Conservation (phyloP, 805 yeast genomes). For the Candida boidinii region DNA sequence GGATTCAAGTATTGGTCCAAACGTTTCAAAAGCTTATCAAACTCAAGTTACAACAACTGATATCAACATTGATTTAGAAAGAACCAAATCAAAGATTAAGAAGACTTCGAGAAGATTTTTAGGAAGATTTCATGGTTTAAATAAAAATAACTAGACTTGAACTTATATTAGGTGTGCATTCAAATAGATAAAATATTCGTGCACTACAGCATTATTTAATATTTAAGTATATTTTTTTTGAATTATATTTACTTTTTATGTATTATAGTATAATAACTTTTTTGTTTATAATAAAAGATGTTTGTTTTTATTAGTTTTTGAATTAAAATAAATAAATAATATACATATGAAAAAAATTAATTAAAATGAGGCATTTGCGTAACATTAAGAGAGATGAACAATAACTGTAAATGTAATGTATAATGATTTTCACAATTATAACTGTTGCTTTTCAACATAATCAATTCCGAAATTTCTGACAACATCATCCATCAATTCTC, state of each 20-base stretch:
- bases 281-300: background rate
- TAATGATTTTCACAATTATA: no score
- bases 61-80: slow-evolving; percentile 32
- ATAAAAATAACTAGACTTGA: no score
- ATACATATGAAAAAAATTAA: background rate
- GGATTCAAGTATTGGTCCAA: slow-evolving; percentile 29
- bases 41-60: slow-evolving; percentile 29
- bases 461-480: slow-evolving; percentile 69
- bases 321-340: no score
- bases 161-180: no score
- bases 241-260: background rate
- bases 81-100: slow-evolving; percentile 17
- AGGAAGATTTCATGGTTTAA: slow-evolving; percentile 9
- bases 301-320: no score
- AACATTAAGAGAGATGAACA: no score
- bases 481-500: slow-evolving; percentile 79
- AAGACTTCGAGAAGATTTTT: slow-evolving; percentile 16
- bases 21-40: slow-evolving; percentile 58
- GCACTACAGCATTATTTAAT: no score
- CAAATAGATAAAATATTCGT: no score
- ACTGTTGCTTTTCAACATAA: slow-evolving; percentile 17
- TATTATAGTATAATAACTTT: background rate
- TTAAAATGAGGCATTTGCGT: background rate
- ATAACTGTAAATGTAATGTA: no score
- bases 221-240: no score